Conservation (phyloP, 768 basidiomycete genomes). For the Kwoniella mangroviensis region DNA sequence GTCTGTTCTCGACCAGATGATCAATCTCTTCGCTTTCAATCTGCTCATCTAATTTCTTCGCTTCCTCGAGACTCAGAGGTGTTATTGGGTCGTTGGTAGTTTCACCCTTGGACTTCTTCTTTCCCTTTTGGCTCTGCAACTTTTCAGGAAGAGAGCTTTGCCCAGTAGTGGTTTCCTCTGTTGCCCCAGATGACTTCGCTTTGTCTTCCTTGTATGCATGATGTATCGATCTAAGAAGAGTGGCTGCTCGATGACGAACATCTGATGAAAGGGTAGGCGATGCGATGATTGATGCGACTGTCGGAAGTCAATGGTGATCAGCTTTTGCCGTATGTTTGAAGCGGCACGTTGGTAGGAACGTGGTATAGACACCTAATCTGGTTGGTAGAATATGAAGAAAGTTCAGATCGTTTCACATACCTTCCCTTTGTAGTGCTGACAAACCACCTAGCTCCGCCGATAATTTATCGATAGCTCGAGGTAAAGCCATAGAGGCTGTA, state of each 20-base stretch:
- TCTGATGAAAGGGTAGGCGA: constrained; percentile 51
- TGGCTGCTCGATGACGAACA: constrained; percentile 42
- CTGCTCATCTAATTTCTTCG: constrained; percentile 21
- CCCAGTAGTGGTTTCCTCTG: not conserved
- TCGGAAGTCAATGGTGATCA: not conserved
- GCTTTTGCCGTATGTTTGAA: not conserved
- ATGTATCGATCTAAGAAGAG: constrained; percentile 37
- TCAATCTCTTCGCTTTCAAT: constrained; percentile 28
- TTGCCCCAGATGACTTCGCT: not conserved
- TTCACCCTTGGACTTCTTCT: not conserved
- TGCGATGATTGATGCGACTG: constrained; percentile 49
- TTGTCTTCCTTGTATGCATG: constrained; percentile 46
- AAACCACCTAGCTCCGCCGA: constrained; percentile 49
- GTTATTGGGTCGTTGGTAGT: constrained; percentile 2
- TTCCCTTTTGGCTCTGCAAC: not conserved
- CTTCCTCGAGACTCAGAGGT: constrained; percentile 17
- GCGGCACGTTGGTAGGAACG: too few species aligned
- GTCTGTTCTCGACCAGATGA: constrained; percentile 35
- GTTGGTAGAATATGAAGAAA: too few species aligned
- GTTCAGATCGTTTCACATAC: constrained; percentile 19
- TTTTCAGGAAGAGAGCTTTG: not conserved
- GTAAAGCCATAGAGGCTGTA: constrained; percentile 45
- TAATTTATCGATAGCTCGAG: constrained; percentile 48
- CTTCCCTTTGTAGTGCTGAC: constrained; percentile 50
- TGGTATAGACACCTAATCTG: too few species aligned